Evolutionary conservation across 257 asterid genomes (phyloP), one percentile per base, ranked within the genome.

Genomic region (Fraxinus cuspidata): DNA sequence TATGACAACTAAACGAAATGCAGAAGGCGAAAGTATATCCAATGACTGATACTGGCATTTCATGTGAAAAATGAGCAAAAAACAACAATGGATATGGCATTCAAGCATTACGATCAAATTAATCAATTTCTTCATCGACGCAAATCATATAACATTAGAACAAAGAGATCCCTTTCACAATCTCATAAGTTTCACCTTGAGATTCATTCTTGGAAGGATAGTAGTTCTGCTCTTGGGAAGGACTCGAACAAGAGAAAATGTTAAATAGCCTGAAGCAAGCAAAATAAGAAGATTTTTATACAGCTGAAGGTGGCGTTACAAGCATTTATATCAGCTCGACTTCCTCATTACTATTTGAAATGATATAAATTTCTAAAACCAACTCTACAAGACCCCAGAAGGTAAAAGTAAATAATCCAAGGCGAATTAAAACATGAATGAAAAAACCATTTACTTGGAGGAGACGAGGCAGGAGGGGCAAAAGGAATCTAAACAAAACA

Each of bases 341-440:
- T 85, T 83, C 88, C 78, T 83, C 83, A 75, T 72, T 65, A 85
- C 86, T 80, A 86, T 82, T 85, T 79, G 79, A 87, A 83, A 87
- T 80, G 76, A 84, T 82, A 88, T 89, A 92, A 65, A 80, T 78
- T 81, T 83, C 88, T 83, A 84, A 78, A 73, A 63, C 81, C 78
- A 83, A 85, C 87, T 88, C 94, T 87, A 89, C 91, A 85, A 60
- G 74, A 87, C 80, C 75, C 84, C 82, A 82, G 42, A 19, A 80
- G 65, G 73, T 78, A 71, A 72, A 85, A 85, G 72, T 60, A 67
- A 78, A 53, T 77, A 76, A 86, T 78, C 79, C 84, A 87, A 83
- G 86, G 74, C 91, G 87, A 88, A 72, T 82, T 78, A 79, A 84
- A 88, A 77, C 91, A 88, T 78, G 90, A 89, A 93, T 84, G 73